Percentiles rank a stretch among this genome's conserved stretches.
These are phyloP conservation scores for Ganoderma lucidum DNA, from an alignment of 1,284 basidiomycete species.

Conservation along the genomic window DNA sequence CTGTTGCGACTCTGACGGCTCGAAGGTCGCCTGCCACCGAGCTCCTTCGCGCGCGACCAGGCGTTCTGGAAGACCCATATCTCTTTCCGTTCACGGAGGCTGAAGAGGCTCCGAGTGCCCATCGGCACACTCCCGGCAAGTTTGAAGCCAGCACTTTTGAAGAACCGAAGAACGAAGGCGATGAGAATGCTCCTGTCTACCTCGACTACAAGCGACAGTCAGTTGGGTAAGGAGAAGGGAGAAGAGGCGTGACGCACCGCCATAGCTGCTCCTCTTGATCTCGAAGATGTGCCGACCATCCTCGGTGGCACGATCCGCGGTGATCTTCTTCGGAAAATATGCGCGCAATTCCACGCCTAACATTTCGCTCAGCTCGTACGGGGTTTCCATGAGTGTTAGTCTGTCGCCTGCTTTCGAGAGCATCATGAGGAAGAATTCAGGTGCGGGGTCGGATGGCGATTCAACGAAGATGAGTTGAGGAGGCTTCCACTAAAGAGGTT, in stretches of 20 bases:
- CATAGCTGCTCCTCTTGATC: conserved; percentile 44
- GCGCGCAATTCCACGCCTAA: conserved; percentile 40
- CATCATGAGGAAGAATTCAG: conserved; percentile 67
- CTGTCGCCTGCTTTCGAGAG: conserved; percentile 64
- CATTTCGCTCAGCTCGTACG: conserved; percentile 42
- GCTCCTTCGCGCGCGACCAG: conserved; percentile 25
- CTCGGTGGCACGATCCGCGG: conserved; percentile 54
- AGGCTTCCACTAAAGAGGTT: conserved; percentile 46
- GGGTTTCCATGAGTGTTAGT: conserved; percentile 66
- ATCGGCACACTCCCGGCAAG: conserved; percentile 57
- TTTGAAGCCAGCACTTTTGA: conserved; percentile 50
- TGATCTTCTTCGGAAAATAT: conserved; percentile 57
- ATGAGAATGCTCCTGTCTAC: conserved; percentile 50
- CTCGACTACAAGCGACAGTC: conserved; percentile 10
- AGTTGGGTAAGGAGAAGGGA: background rate
- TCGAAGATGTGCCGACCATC: conserved; percentile 61
- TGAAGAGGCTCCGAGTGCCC: conserved; percentile 48
- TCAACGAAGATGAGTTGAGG: conserved; percentile 69
- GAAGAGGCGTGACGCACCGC: conserved; percentile 42
- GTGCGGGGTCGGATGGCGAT: conserved; percentile 49
- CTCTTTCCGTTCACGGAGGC: conserved; percentile 52
- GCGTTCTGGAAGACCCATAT: conserved; percentile 54
- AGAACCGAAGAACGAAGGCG: conserved; percentile 52
- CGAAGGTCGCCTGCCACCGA: conserved; percentile 22
- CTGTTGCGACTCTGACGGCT: conserved; percentile 28